Evolutionary conservation across 192 early-diverging fungal species (phyloP).

Genomic region (Coemansia sp.): DNA sequence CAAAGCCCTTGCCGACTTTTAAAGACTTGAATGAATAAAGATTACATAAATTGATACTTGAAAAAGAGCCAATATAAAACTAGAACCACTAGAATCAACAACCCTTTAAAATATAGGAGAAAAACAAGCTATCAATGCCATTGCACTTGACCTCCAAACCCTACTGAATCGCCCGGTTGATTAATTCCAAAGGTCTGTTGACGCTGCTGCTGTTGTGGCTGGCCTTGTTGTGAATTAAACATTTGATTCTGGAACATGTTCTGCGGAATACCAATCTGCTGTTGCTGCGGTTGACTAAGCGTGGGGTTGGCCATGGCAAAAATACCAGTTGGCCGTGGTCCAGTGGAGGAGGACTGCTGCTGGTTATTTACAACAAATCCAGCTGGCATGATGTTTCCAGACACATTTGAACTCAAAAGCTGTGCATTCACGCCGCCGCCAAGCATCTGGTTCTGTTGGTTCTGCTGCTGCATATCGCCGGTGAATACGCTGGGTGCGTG

Average conservation of each 20-base stretch:
- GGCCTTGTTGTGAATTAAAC: slow-evolving; percentile 20
- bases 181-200: slow-evolving; percentile 27
- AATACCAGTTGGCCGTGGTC: slow-evolving; percentile 27
- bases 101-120: background rate
- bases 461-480: slow-evolving; percentile 16
- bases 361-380: slow-evolving; percentile 13
- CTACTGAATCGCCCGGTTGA: slow-evolving; percentile 11
- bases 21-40: too few relatives aligned
- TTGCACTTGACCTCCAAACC: slow-evolving; percentile 31
- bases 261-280: slow-evolving; percentile 14
- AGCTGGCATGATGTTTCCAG: slow-evolving; percentile 13
- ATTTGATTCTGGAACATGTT: slow-evolving; percentile 28
- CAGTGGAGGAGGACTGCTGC: slow-evolving; percentile 1
- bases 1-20: too few relatives aligned
- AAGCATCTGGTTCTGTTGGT: background rate
- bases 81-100: background rate
- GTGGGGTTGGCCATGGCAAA: slow-evolving; percentile 47
- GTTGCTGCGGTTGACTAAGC: slow-evolving; percentile 22
- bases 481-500: slow-evolving; percentile 42
- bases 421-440: slow-evolving; percentile 10
- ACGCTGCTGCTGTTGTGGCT: slow-evolving; percentile 19
- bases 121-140: slow-evolving; percentile 17
- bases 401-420: slow-evolving; percentile 1
- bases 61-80: background rate
- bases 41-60: background rate